Evolutionary conservation across 192 early-diverging fungal species (phyloP).

Genomic region (Backusella liffmaniae): DNA sequence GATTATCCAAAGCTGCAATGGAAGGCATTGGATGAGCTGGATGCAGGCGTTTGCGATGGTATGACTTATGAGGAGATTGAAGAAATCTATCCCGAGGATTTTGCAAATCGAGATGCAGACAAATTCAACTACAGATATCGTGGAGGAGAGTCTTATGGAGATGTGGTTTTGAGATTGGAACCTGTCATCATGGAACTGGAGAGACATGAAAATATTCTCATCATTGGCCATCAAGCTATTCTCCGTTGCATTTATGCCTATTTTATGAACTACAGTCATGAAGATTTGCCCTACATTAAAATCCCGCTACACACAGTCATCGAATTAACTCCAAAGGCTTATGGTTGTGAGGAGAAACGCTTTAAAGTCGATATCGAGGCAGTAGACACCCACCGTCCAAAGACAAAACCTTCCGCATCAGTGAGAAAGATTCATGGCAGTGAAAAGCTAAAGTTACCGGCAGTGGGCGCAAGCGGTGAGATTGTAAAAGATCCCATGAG

Average conservation of each 20-base stretch:
- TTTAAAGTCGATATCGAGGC: slow-evolving; percentile 96
- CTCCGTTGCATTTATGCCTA: slow-evolving; percentile 97
- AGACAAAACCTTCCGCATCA: slow-evolving; percentile 38
- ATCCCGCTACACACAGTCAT: slow-evolving; percentile 98
- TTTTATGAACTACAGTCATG: slow-evolving; percentile 90
- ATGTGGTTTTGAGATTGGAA: slow-evolving; percentile 94
- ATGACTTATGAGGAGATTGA: slow-evolving; percentile 99
- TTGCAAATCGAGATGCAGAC: slow-evolving; percentile 91
- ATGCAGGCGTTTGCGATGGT: slow-evolving; percentile 97
- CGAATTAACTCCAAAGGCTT: slow-evolving; percentile 95
- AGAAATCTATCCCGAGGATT: slow-evolving; percentile 90
- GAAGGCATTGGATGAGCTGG: slow-evolving; percentile 98
- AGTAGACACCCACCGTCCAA: slow-evolving; percentile 93
- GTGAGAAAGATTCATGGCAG: not conserved
- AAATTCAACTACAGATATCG: slow-evolving; percentile 89
- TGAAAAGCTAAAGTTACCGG: not conserved
- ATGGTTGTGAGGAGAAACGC: slow-evolving; percentile 91
- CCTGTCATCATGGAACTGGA: slow-evolving; percentile 99
- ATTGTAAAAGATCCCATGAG: slow-evolving; percentile 27
- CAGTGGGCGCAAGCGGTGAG: slow-evolving; percentile 31
- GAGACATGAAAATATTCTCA: slow-evolving; percentile 93
- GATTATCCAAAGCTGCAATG: slow-evolving; percentile 90
- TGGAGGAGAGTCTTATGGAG: slow-evolving; percentile 89
- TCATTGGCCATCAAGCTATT: slow-evolving; percentile 97
- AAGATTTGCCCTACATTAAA: slow-evolving; percentile 98